A percentile compares a stretch with the other conserved stretches of the same genome.
phyloP scores from a whole-genome alignment of 495 filamentous ascomycete genomes.

The Penicillium robsamsonii region DNA sequence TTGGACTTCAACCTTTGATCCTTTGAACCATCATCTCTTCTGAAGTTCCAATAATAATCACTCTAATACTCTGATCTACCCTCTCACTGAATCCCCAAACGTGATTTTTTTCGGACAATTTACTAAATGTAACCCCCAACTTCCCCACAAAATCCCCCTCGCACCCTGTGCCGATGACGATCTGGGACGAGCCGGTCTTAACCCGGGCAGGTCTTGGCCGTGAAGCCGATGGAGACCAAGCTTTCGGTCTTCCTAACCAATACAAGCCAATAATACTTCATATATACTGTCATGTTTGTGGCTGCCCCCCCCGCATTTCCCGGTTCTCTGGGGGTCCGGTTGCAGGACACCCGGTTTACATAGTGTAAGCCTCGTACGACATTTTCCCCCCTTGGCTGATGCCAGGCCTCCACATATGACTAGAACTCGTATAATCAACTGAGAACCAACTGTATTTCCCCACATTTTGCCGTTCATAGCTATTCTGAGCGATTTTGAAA shows the following conservation, averaged over 20 bases:
- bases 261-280: background rate
- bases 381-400: constrained; percentile 12
- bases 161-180: constrained; percentile 12
- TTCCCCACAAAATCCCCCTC: constrained; percentile 18
- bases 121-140: constrained; percentile 7
- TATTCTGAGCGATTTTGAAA: constrained; percentile 12
- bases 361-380: constrained; percentile 15
- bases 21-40: background rate
- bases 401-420: background rate
- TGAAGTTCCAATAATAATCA: too few species aligned
- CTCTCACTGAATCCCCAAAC: background rate
- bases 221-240: constrained; percentile 1
- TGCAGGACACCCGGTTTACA: background rate
- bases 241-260: background rate
- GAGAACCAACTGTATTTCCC: constrained; percentile 17
- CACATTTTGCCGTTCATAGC: constrained; percentile 15
- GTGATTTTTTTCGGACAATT: constrained; percentile 20
- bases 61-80: too few species aligned
- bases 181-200: constrained; percentile 1
- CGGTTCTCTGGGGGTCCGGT: constrained; percentile 7
- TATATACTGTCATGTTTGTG: background rate
- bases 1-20: background rate
- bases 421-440: constrained; percentile 9
- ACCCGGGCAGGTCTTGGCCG: constrained; percentile 5
- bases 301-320: constrained; percentile 3